Conservation (phyloP, 257 asterid species). For the Capsicum rhomboideum region DNA sequence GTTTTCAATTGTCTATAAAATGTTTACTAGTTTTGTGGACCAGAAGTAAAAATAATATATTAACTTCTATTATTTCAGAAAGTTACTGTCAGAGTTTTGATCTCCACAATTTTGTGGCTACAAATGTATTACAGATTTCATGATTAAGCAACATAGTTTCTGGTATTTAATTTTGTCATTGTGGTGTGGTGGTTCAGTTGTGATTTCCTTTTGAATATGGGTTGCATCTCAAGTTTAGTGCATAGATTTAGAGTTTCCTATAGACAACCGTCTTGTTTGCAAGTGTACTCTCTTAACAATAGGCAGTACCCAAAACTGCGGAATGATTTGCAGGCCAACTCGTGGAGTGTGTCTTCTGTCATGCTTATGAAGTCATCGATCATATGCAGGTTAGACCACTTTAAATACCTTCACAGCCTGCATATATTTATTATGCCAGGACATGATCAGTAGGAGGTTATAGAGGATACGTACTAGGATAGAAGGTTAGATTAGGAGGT, state of each 20-base stretch:
- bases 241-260: not conserved
- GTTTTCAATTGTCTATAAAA: conserved; percentile 33
- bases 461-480: no score
- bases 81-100: not conserved
- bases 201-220: not conserved
- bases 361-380: not conserved
- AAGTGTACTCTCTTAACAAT: not conserved
- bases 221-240: not conserved
- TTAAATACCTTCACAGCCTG: not conserved
- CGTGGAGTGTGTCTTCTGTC: not conserved
- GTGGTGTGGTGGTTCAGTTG: not conserved
- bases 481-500: no score
- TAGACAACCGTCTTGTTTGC: not conserved
- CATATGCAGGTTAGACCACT: not conserved
- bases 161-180: not conserved
- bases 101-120: not conserved
- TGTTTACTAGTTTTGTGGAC: conserved; percentile 4
- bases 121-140: not conserved
- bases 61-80: not conserved
- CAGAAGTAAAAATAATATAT: not conserved
- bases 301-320: not conserved
- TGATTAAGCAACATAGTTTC: not conserved
- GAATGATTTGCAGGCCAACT: not conserved
- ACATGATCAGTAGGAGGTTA: no score
- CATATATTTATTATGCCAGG: not conserved